A percentile compares a stretch with the other conserved stretches of the same genome.
Evolutionary conservation across 2,329 filamentous ascomycete species (phyloP).

Genomic region (Arthrobotrys sphaeroides): DNA sequence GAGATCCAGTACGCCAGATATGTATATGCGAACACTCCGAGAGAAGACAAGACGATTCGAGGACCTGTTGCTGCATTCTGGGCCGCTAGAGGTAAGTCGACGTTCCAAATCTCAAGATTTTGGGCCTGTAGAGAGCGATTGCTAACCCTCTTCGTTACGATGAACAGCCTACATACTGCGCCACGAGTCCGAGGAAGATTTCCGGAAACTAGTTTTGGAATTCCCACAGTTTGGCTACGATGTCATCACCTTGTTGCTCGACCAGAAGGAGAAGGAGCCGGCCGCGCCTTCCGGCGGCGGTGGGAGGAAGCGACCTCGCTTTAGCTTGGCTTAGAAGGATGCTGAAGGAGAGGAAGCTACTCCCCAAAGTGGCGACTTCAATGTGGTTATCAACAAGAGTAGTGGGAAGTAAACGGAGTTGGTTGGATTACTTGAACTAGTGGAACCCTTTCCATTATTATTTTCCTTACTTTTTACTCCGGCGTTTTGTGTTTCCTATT

Average conservation of each 20-base stretch:
- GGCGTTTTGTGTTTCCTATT: background rate
- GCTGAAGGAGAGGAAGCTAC: slow-evolving; percentile 11
- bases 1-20: slow-evolving; percentile 93
- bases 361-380: background rate
- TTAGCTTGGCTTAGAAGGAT: slow-evolving; percentile 46
- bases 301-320: slow-evolving; percentile 46
- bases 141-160: no score
- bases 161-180: slow-evolving; percentile 74
- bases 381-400: slow-evolving; percentile 1
- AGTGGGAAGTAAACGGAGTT: background rate
- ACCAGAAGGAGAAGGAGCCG: slow-evolving; percentile 57
- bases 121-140: no score
- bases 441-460: no score
- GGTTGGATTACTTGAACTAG: background rate
- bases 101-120: background rate
- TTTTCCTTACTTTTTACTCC: background rate
- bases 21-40: slow-evolving; percentile 79
- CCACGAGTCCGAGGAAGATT: slow-evolving; percentile 85
- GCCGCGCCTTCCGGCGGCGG: slow-evolving; percentile 2
- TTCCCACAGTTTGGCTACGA: slow-evolving; percentile 93
- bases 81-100: slow-evolving; percentile 65
- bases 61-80: slow-evolving; percentile 89
- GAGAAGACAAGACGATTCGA: slow-evolving; percentile 77
- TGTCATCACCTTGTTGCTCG: slow-evolving; percentile 68
- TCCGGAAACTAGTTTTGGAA: slow-evolving; percentile 84